Percentiles rank a stretch among this genome's conserved stretches.
These are phyloP conservation scores for Microcos paniculata DNA, from an alignment of 345 rosid species.

Conservation along the genomic window DNA sequence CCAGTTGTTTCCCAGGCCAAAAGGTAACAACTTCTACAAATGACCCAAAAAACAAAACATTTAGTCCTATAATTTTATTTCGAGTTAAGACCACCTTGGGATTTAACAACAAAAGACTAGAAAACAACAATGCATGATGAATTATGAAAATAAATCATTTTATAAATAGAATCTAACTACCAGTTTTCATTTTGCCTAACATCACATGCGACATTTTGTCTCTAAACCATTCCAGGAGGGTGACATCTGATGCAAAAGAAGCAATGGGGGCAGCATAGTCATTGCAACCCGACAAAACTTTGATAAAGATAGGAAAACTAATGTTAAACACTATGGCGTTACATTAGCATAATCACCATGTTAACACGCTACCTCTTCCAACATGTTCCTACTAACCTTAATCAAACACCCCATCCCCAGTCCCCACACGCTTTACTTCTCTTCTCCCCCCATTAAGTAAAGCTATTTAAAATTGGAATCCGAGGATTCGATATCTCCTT, in stretches of 20 bases:
- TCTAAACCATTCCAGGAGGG: background rate
- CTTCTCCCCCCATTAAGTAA: background rate
- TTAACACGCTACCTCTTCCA: conserved; percentile 26
- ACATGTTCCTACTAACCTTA: conserved; percentile 1
- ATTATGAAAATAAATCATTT: conserved; percentile 9
- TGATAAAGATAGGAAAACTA: background rate
- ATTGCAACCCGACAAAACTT: conserved; percentile 24
- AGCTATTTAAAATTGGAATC: conserved; percentile 18
- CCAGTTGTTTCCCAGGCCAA: background rate
- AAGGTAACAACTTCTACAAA: background rate
- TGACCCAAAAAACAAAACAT: too few relatives aligned
- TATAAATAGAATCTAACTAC: conserved; percentile 10
- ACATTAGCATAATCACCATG: background rate
- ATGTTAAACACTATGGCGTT: conserved; percentile 9
- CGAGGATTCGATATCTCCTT: conserved; percentile 15
- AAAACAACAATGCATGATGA: conserved; percentile 11
- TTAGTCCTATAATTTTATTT: too few relatives aligned
- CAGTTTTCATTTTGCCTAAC: conserved; percentile 12
- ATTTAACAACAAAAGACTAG: background rate
- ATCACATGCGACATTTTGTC: conserved; percentile 9
- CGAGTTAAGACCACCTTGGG: background rate
- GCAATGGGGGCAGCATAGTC: conserved; percentile 5
- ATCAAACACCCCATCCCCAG: conserved; percentile 14
- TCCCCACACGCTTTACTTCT: conserved; percentile 20
- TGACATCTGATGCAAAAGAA: background rate